phyloP scores from a whole-genome alignment of 495 filamentous ascomycete genomes.

The Penicilliopsis zonata region DNA sequence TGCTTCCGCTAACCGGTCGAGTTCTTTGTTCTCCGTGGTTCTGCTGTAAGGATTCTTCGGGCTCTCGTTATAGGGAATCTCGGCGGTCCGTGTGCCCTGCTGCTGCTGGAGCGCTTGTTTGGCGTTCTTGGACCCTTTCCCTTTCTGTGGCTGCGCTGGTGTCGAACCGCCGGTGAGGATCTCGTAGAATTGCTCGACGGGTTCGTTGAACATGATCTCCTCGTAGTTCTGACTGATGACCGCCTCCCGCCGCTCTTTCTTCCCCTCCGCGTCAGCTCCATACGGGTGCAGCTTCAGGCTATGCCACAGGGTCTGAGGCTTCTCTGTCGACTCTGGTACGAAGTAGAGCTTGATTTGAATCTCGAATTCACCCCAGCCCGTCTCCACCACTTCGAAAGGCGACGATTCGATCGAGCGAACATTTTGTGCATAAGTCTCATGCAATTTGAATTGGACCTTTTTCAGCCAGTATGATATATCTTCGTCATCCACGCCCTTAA shows the following conservation, averaged over 20 bases:
- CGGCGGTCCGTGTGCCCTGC: slow-evolving; percentile 48
- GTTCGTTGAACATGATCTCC: slow-evolving; percentile 92
- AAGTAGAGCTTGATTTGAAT: slow-evolving; percentile 91
- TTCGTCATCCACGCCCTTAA: slow-evolving; percentile 71
- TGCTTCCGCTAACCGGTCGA: slow-evolving; percentile 43
- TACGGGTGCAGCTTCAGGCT: slow-evolving; percentile 86
- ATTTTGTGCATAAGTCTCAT: slow-evolving; percentile 86
- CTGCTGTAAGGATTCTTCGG: slow-evolving; percentile 61
- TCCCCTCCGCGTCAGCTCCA: slow-evolving; percentile 64
- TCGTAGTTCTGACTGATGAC: slow-evolving; percentile 73
- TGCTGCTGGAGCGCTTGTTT: slow-evolving; percentile 34
- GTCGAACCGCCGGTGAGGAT: slow-evolving; percentile 54
- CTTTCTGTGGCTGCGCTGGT: slow-evolving; percentile 17
- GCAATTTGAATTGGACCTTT: slow-evolving; percentile 94
- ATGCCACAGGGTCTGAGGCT: slow-evolving; percentile 84
- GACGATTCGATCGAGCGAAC: slow-evolving; percentile 64
- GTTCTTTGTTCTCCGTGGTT: slow-evolving; percentile 60
- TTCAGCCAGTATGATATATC: slow-evolving; percentile 93
- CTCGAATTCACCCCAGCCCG: slow-evolving; percentile 96
- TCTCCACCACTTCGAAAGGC: slow-evolving; percentile 80
- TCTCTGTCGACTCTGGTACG: slow-evolving; percentile 71
- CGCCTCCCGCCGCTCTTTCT: slow-evolving; percentile 49
- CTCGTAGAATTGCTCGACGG: slow-evolving; percentile 79
- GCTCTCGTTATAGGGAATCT: slow-evolving; percentile 53
- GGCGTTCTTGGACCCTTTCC: slow-evolving; percentile 32